Evolutionary conservation across 148 eudicot species (phyloP), one percentile per base, ranked within the genome.

Genomic region (Heliamphora exappendiculata): DNA sequence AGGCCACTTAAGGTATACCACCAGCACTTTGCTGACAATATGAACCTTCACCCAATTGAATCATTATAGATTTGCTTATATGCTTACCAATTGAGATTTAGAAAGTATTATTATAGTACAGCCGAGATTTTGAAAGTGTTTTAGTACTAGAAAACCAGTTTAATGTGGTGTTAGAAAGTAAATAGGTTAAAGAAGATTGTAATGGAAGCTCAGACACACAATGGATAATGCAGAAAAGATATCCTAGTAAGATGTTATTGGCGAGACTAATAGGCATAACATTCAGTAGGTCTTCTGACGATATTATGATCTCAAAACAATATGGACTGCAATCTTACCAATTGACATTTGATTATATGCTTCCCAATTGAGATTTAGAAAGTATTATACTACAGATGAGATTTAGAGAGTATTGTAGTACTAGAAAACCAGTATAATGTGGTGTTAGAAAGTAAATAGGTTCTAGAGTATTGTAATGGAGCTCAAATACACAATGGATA

Each of bases 1-100:
- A 86, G 99, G 99, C 80, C 99, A 96, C 75, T 81, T 96, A 53
- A 96, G 99, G 99, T 93, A 86, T 82, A 75, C 75, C 64, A 26
- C 9, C 53, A n/a, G n/a, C n/a, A 81, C 47, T 47, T 65, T n/a
- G n/a, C 55, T 81, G 37, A 75, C 5, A 26, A 63, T 31, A 31
- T 78, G 45, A 16, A 44, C 74, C 44, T 72, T 73, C 20, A 22
- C 62, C 29, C 68, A 60, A 47, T 26, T 41, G 55, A 20, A 28
- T 33, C 16, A 16, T 62, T 60, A 28, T 34, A 62, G 22, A 44
- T 3, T 53, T 31, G 76, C 17, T 41, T 26, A 62, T 33, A 0
- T 33, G 16, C 41, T 39, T 62, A 14, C 67, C 39, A 31, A 62
- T 62, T 62, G 39, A 19, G 14, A 66, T 37, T 66, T 66, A 37